A percentile compares a stretch with the other conserved stretches of the same genome.
Conservation (phyloP, 2,329 filamentous ascomycete genomes). For the Colletotrichum ledebouriae region DNA sequence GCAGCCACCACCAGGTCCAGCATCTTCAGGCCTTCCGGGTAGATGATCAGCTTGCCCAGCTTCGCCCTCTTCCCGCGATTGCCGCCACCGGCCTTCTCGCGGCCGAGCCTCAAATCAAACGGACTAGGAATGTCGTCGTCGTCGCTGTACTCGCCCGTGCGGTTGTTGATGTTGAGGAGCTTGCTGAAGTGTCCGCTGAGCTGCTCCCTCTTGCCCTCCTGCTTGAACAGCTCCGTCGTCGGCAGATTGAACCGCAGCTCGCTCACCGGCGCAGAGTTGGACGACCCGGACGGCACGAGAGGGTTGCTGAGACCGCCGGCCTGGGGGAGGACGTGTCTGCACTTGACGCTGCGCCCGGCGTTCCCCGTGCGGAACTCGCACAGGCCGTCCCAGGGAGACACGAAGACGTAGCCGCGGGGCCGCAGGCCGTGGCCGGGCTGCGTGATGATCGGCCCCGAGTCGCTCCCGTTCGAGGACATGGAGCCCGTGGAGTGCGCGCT, state of each 20-base stretch:
- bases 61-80: slow-evolving; percentile 89
- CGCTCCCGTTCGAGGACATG: slow-evolving; percentile 37
- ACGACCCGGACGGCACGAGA: slow-evolving; percentile 48
- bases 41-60: slow-evolving; percentile 90
- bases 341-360: slow-evolving; percentile 80
- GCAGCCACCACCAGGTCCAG: slow-evolving; percentile 91
- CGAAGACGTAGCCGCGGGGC: slow-evolving; percentile 80
- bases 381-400: slow-evolving; percentile 86
- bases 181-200: slow-evolving; percentile 60
- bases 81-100: slow-evolving; percentile 88
- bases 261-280: slow-evolving; percentile 68
- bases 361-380: slow-evolving; percentile 88
- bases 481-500: slow-evolving; percentile 39
- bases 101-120: slow-evolving; percentile 81
- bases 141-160: slow-evolving; percentile 48
- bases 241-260: slow-evolving; percentile 94
- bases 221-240: slow-evolving; percentile 62
- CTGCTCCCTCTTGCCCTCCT: slow-evolving; percentile 49
- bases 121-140: slow-evolving; percentile 57
- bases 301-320: slow-evolving; percentile 44
- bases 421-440: slow-evolving; percentile 62
- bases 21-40: slow-evolving; percentile 95
- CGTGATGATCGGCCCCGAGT: slow-evolving; percentile 53
- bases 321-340: slow-evolving; percentile 76
- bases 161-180: slow-evolving; percentile 50